These are phyloP conservation scores for Prunus armeniaca DNA, from an alignment of 306 rosid species.

Conservation along the genomic window DNA sequence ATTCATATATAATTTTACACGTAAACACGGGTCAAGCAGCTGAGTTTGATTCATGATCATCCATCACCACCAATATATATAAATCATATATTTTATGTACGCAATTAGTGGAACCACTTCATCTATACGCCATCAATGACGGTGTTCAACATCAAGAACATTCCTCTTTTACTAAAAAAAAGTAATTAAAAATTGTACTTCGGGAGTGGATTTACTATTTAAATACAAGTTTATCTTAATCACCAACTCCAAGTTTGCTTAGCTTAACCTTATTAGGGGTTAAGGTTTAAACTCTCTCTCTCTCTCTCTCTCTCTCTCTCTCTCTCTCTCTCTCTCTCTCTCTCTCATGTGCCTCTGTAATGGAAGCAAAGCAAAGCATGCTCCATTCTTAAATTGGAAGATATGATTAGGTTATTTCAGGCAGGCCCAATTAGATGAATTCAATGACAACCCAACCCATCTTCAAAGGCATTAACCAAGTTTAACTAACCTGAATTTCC, in stretches of 20 bases:
- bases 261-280: background rate
- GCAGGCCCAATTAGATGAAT: too few species aligned
- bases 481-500: too few species aligned
- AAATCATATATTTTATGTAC: background rate
- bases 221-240: background rate
- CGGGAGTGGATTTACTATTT: background rate
- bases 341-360: too few species aligned
- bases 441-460: too few species aligned
- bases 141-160: conserved; percentile 3
- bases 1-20: conserved; percentile 1
- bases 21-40: conserved; percentile 32
- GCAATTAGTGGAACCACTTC: conserved; percentile 26
- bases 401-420: too few species aligned
- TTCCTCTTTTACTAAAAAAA: background rate
- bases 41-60: conserved; percentile 5
- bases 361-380: too few species aligned
- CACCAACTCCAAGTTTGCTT: background rate
- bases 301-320: too few species aligned
- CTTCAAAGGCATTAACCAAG: too few species aligned
- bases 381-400: too few species aligned
- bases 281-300: background rate
- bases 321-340: too few species aligned
- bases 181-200: background rate
- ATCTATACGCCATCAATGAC: conserved; percentile 27
- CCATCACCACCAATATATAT: too few species aligned